Evolutionary conservation across 208 protist genomes (phyloP).

Genomic region (Leishmania tropica): DNA sequence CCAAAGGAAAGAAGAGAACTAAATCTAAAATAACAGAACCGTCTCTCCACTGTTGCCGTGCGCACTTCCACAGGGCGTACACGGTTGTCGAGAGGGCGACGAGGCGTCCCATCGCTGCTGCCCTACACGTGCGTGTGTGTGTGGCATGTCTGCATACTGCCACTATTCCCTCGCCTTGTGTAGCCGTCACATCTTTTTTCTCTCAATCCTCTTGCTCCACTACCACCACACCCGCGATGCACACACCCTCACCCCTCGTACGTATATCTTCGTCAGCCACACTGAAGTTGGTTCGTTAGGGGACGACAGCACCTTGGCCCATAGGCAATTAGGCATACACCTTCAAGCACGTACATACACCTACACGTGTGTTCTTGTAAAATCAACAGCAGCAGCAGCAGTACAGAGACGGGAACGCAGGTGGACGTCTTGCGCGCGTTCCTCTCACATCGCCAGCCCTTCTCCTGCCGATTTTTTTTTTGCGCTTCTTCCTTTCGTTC

Average conservation of each 20-base stretch:
- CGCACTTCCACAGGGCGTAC: background rate
- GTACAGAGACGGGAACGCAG: background rate
- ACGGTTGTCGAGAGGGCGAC: background rate
- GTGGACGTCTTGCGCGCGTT: background rate
- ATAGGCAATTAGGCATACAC: background rate
- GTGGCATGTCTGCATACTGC: background rate
- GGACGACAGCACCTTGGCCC: background rate
- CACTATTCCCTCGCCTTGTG: background rate
- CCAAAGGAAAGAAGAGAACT: no score
- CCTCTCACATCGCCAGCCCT: background rate
- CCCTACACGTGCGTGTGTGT: background rate
- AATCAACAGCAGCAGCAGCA: background rate
- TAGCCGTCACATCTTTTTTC: background rate
- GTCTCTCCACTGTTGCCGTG: background rate
- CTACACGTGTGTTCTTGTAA: background rate
- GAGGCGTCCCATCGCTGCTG: background rate
- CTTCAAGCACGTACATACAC: background rate
- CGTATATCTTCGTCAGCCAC: background rate
- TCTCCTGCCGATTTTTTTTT: background rate
- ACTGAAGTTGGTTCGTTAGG: slow-evolving; percentile 1
- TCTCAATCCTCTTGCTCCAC: no score
- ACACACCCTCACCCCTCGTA: no score
- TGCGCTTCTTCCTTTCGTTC: background rate
- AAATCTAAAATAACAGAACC: background rate
- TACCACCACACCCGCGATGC: background rate